Base-by-base conservation (phyloP, 2,329 filamentous ascomycete species). In the Myriosclerotinia scirpicola region DNA sequence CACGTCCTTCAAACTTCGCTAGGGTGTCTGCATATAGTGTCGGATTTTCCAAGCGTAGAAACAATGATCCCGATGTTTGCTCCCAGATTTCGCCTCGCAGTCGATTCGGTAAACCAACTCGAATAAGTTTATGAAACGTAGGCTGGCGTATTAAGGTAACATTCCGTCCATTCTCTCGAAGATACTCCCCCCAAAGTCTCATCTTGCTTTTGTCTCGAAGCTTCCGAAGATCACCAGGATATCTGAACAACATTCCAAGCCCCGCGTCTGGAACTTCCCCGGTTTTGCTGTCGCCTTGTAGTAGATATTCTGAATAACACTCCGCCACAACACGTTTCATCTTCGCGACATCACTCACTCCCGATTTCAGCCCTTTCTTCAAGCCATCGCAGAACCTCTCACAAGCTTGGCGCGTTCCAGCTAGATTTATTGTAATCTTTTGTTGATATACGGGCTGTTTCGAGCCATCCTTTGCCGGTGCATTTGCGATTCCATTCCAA, bases 61-160 rank as follows among this genome's bases (percentile, higher is more conserved):
- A 97, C 69, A 97, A 84, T 2, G 94, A 96, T 7, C 95, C 95
- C 11, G 93, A 97, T 0, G 92, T 91, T 69, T 97, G 82, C 79
- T 99, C 95, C 95, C 95, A 99, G 61, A 96, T 90, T 79, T 99
- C 95, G 54, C 95, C 95, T 70, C 95, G 85, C 59, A 99, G 82
- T 56, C 95, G 86, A 78, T 99, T 99, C 0, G 95, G 95, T 68
- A 99, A 82, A 70, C 95, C 95, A 71, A 99, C 95, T 64, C 95
- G 88, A 70, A 99, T 97, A 60, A 99, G 86, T 78, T 98, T 97
- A 80, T 98, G 95, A 74, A 98, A 98, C 36, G 95, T 98, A 4
- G 95, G 94, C 76, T 99, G 95, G 67, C 95, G 90, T 67, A 99
- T 90, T 63, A 99, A 81, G 1, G 93, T 98, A 64, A 90, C 86